Evolutionary conservation across 768 basidiomycete species (phyloP), one percentile per base, ranked within the genome.

Genomic region (Boletus huronensis): DNA sequence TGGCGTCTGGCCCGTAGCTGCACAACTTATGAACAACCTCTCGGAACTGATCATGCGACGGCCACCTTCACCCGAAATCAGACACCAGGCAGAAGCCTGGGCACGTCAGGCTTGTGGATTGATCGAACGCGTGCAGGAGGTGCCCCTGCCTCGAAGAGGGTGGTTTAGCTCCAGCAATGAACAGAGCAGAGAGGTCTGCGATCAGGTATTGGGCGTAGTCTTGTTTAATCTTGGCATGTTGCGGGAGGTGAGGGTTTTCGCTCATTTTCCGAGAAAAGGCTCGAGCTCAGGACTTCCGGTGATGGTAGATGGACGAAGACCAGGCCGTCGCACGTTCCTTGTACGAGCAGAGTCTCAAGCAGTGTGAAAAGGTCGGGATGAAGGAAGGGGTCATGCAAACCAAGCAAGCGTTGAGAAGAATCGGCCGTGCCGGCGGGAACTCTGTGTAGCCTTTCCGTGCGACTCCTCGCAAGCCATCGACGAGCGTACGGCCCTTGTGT

Each of bases 191-290:
- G 68, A 72, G 8, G 69, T 73, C 0, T 88, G 85, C 57, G 82
- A 85, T 48, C 72, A 77, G 38, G 80, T 79, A 0, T 76, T 81
- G 47, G 81, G 80, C 3, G 81, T 80, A 3, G 74, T 80, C 36
- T 64, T 85, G n/a, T 86, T 79, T 59, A 87, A 88, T 55, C 67
- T 85, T 39, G 85, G 79, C 21, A 76, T 79, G 43, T 59, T 87
- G 50, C 74, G 79, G 10, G 80, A 84, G 71, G 69, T 72, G 36
- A 47, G 60, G 3, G 0, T 26, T 17, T 45, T 47, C 19, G 2
- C 11, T 21, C 21, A 3, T 25, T 26, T 13, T 21, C 36, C 34
- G 23, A 25, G 2, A 2, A 25, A 48, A 17, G 6, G 6, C 9
- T 25, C 5, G 21, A 26, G 17, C 40, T 46, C 6, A 14, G 25